Base-by-base conservation (phyloP, 148 eudicot genomes). In the Cornus florida region DNA sequence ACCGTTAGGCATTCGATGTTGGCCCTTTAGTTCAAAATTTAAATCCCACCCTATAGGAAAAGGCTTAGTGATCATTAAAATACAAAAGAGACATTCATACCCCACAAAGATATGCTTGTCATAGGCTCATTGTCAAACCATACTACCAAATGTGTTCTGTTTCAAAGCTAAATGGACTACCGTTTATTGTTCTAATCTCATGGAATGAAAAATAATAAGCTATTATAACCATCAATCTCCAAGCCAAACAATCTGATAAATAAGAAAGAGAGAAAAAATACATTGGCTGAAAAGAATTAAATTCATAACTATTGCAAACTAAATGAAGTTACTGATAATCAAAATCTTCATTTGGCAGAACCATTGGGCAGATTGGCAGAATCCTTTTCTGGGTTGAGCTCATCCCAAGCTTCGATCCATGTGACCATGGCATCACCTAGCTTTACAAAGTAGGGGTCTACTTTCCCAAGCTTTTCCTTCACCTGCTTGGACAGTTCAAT, bases 371-470 rank as follows among this genome's bases (percentile, higher is more conserved):
- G n/a, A 38, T 73, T 53, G 16, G 83, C 73, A 67, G 86, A 65
- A 77, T 12, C 72, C 50, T 74, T 78, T 20, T 84, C 69, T 2
- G 87, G 84, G 79, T 89, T 89, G 41, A 87, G 90, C 78, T 85
- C 88, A 60, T 89, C 92, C 92, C 90, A 89, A 10, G 92, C 92
- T 69, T 89, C 92, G 28, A 89, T 89, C 92, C 92, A 89, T 7
- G 90, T 91, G 39, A 87, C 94, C 94, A 91, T 91, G 71, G 92
- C 94, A 53, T 89, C 94, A 1, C 85, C 84, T 2, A 91, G 88
- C 88, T 91, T 91, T 80, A 83, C 84, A 23, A 91, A 91, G 81
- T 91, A 91, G 8, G 87, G 87, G 70, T 91, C 92, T 2, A 91
- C 31, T 43, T 86, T 86, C 24, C 87, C 86, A 0, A 91, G 86